A percentile compares a stretch with the other conserved stretches of the same genome.
phyloP scores from a whole-genome alignment of 805 yeast species.

The Wickerhamomyces sydowiorum region DNA sequence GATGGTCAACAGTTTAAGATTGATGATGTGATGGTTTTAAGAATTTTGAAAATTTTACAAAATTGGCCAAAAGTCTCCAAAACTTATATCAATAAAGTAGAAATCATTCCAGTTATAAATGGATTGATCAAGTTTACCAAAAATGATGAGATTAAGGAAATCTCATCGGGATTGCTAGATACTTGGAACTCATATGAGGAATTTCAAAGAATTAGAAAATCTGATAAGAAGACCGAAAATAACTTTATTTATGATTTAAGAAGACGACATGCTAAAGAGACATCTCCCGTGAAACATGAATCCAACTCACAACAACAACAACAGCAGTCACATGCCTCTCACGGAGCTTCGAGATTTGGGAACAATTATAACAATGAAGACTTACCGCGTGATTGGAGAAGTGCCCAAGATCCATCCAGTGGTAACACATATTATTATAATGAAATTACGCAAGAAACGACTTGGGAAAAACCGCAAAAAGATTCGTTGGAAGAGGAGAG shows the following conservation, averaged over 20 bases:
- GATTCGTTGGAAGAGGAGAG: conserved; percentile 2
- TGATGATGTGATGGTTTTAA: conserved; percentile 35
- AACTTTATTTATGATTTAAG: conserved; percentile 10
- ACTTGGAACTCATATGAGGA: conserved; percentile 73
- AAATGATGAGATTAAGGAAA: conserved; percentile 24
- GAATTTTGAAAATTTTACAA: conserved; percentile 51
- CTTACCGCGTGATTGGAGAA: conserved; percentile 51
- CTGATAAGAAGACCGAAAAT: conserved; percentile 1
- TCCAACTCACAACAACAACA: not conserved
- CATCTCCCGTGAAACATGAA: conserved; percentile 1
- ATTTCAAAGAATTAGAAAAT: conserved; percentile 83
- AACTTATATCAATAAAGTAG: conserved; percentile 70
- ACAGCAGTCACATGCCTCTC: not conserved
- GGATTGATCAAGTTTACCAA: conserved; percentile 28
- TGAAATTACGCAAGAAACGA: conserved; percentile 33
- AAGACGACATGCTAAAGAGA: conserved; percentile 10
- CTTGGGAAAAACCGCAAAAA: conserved; percentile 53
- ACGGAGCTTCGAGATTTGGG: not conserved
- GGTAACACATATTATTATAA: conserved; percentile 46
- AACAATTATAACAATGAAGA: not conserved
- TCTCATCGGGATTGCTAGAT: conserved; percentile 36
- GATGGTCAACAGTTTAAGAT: conserved; percentile 7
- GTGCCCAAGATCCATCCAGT: conserved; percentile 38
- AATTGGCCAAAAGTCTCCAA: conserved; percentile 70
- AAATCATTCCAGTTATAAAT: conserved; percentile 59